Percentiles rank a stretch among this genome's conserved stretches.
phyloP scores from a whole-genome alignment of 306 rosid genomes.

The Quercus berberidifolia region DNA sequence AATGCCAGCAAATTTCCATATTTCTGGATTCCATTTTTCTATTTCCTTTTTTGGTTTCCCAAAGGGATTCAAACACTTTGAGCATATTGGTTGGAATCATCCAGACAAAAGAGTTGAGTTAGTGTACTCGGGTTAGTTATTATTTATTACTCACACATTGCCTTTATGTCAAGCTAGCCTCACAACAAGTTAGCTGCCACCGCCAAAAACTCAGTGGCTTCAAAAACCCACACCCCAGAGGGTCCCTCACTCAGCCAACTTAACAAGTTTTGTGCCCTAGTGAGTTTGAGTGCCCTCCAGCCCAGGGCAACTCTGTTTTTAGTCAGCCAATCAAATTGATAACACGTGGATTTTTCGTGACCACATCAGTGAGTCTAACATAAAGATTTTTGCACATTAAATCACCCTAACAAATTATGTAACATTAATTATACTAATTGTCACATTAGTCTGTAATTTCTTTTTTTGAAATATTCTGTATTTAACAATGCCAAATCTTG shows the following conservation, averaged over 20 bases:
- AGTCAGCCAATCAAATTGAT: background rate
- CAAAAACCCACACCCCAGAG: slow-evolving; percentile 24
- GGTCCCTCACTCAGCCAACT: slow-evolving; percentile 39
- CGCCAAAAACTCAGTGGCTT: slow-evolving; percentile 28
- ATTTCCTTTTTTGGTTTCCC: no score
- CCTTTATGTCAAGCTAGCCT: background rate
- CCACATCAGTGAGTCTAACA: slow-evolving; percentile 24
- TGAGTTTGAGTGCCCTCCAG: slow-evolving; percentile 20
- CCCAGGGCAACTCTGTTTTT: slow-evolving; percentile 25
- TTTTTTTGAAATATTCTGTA: no score
- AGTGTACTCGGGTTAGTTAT: background rate
- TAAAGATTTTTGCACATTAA: slow-evolving; percentile 16
- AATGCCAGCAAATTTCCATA: no score
- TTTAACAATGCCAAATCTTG: no score
- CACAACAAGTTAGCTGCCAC: background rate
- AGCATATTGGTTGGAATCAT: background rate
- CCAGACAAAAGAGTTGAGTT: background rate
- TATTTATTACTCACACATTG: background rate
- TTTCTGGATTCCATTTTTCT: no score
- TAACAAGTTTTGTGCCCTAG: slow-evolving; percentile 4
- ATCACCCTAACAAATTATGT: slow-evolving; percentile 10
- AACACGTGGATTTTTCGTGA: slow-evolving; percentile 29
- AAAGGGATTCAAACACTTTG: background rate
- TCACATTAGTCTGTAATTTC: background rate
- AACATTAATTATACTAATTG: background rate